Evolutionary conservation across 768 basidiomycete genomes (phyloP).

Genomic region (Termitomyces sp.): DNA sequence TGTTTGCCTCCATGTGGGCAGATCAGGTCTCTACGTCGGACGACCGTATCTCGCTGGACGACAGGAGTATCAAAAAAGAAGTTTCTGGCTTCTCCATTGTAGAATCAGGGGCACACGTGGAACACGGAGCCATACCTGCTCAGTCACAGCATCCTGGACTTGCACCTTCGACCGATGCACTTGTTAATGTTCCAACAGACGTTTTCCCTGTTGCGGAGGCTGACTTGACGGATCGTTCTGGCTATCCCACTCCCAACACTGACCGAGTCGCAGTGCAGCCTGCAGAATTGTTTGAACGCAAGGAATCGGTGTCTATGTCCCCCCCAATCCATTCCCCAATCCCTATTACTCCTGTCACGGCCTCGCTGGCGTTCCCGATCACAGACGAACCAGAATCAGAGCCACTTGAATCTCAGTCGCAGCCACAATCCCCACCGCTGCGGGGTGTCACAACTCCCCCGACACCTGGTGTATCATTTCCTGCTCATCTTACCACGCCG

Average conservation of each 20-base stretch:
- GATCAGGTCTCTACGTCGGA: conserved; percentile 71
- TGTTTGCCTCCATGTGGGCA: conserved; percentile 87
- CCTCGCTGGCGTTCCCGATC: conserved; percentile 29
- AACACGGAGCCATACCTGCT: background rate
- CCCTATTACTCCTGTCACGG: conserved; percentile 8
- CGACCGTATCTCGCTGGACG: conserved; percentile 29
- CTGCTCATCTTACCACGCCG: conserved; percentile 48
- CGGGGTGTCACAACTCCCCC: conserved; percentile 15
- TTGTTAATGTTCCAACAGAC: conserved; percentile 4
- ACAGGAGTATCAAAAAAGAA: conserved; percentile 30
- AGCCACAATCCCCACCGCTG: conserved; percentile 14
- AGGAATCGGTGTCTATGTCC: conserved; percentile 13
- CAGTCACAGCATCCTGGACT: conserved; percentile 6
- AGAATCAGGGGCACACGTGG: conserved; percentile 16
- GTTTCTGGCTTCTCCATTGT: conserved; percentile 43
- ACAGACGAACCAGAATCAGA: conserved; percentile 20
- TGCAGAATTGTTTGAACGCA: conserved; percentile 4
- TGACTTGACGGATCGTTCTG: conserved; percentile 6
- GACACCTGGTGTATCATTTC: conserved; percentile 62
- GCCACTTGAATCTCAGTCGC: background rate
- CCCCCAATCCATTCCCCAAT: conserved; percentile 8
- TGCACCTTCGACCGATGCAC: conserved; percentile 5
- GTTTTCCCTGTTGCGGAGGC: background rate
- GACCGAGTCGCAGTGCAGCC: conserved; percentile 15
- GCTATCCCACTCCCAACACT: conserved; percentile 23